phyloP scores from a whole-genome alignment of 140 eudicot species.

The Bidens hawaiensis region DNA sequence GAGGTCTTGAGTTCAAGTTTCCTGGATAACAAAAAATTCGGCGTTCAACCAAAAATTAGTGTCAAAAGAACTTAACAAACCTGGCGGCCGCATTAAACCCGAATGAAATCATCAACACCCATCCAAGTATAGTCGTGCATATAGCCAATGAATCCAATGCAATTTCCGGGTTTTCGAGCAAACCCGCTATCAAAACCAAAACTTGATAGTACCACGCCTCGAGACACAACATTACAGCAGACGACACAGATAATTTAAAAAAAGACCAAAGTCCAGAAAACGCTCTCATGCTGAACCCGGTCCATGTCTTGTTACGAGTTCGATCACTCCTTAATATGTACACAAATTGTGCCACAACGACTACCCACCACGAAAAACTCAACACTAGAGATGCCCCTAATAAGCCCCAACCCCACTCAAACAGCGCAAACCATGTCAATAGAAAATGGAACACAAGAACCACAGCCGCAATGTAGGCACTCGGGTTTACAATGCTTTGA shows the following conservation, averaged over 20 bases:
- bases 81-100: slow-evolving; percentile 37
- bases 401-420: slow-evolving; percentile 16
- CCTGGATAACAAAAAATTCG: too few relatives aligned
- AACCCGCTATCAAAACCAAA: slow-evolving; percentile 28
- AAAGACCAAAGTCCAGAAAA: slow-evolving; percentile 34
- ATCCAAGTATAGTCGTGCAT: slow-evolving; percentile 20
- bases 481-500: slow-evolving; percentile 32
- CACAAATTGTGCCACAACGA: slow-evolving; percentile 27
- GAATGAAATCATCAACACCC: slow-evolving; percentile 19
- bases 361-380: slow-evolving; percentile 33
- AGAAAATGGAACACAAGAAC: slow-evolving; percentile 18
- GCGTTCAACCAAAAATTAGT: too few relatives aligned
- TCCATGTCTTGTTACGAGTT: slow-evolving; percentile 24
- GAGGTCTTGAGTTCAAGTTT: too few relatives aligned
- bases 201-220: slow-evolving; percentile 34
- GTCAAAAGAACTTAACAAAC: slow-evolving; percentile 20
- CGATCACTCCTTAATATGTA: slow-evolving; percentile 22
- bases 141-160: slow-evolving; percentile 31
- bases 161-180: slow-evolving; percentile 29
- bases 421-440: slow-evolving; percentile 15
- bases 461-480: slow-evolving; percentile 26
- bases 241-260: slow-evolving; percentile 19
- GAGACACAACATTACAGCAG: slow-evolving; percentile 33
- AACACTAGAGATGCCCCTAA: slow-evolving; percentile 26
- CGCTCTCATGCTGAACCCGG: slow-evolving; percentile 26